Evolutionary conservation across 1,284 basidiomycete genomes (phyloP).

Genomic region (Cutaneotrichosporon sp.): DNA sequence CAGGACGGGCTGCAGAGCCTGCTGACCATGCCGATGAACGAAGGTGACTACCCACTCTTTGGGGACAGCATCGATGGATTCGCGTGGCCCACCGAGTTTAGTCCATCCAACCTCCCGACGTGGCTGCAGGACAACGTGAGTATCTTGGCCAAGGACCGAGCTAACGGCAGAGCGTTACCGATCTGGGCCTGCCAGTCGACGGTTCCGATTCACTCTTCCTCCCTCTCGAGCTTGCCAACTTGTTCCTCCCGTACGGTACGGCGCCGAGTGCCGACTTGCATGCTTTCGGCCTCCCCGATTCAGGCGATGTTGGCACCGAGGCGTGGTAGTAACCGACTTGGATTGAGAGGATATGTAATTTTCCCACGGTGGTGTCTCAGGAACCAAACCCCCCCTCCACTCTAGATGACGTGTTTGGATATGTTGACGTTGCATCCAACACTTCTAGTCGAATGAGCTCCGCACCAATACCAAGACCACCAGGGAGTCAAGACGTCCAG

Average conservation of each 20-base stretch:
- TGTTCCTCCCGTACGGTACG: conserved; percentile 47
- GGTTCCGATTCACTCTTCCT: conserved; percentile 85
- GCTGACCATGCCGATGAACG: conserved; percentile 37
- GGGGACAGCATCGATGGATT: conserved; percentile 57
- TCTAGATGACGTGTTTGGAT: not conserved
- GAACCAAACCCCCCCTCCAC: not conserved
- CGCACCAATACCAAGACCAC: not conserved
- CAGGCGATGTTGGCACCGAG: conserved; percentile 48
- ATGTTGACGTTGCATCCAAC: not conserved
- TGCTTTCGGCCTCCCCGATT: conserved; percentile 46
- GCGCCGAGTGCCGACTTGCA: conserved; percentile 34
- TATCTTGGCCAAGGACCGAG: conserved; percentile 2
- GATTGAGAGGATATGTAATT: not conserved
- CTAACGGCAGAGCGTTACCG: conserved; percentile 66
- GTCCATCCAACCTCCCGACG: conserved; percentile 46
- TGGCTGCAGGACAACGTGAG: conserved; percentile 66
- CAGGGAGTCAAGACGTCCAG: not conserved
- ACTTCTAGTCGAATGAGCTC: not conserved
- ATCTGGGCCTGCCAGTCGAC: conserved; percentile 82
- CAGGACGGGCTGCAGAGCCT: conserved; percentile 45
- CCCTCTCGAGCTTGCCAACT: conserved; percentile 55
- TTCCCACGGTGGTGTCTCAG: conserved; percentile 8
- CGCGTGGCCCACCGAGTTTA: conserved; percentile 65
- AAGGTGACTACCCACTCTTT: conserved; percentile 22
- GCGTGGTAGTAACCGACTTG: conserved; percentile 42